These are phyloP conservation scores for Neurospora discreta DNA, from an alignment of 495 filamentous ascomycete species.

Conservation along the genomic window DNA sequence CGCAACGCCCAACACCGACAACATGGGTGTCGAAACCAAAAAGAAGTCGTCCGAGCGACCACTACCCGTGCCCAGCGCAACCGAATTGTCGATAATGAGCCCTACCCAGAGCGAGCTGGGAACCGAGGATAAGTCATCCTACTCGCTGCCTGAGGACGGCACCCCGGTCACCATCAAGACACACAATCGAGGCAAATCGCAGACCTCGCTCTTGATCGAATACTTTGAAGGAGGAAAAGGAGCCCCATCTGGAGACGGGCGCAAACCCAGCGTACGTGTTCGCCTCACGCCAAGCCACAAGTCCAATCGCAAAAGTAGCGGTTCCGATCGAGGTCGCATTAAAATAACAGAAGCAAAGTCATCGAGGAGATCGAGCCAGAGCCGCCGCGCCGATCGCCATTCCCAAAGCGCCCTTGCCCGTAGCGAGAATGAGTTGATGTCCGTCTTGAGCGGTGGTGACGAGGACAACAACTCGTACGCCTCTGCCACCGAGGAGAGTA, in stretches of 20 bases:
- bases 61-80: conserved; percentile 70
- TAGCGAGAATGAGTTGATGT: conserved; percentile 25
- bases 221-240: conserved; percentile 89
- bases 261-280: conserved; percentile 87
- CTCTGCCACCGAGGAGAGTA: conserved; percentile 68
- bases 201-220: conserved; percentile 92
- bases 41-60: conserved; percentile 44
- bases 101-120: conserved; percentile 51
- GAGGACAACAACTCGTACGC: conserved; percentile 52
- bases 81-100: conserved; percentile 48
- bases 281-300: conserved; percentile 72
- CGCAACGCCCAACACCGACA: conserved; percentile 9
- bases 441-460: conserved; percentile 29
- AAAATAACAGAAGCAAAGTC: conserved; percentile 67
- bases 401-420: conserved; percentile 32
- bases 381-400: conserved; percentile 51
- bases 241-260: conserved; percentile 31
- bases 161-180: conserved; percentile 83
- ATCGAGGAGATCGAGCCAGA: conserved; percentile 41
- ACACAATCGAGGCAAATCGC: conserved; percentile 57
- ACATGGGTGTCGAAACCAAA: conserved; percentile 60
- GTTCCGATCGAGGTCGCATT: conserved; percentile 45
- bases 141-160: conserved; percentile 92
- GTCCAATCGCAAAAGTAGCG: conserved; percentile 32
- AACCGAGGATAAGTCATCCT: conserved; percentile 53